Percentiles rank a stretch among this genome's conserved stretches.
These are phyloP conservation scores for Geosiphon pyriformis DNA, from an alignment of 192 early-diverging fungal genomes.

Conservation along the genomic window DNA sequence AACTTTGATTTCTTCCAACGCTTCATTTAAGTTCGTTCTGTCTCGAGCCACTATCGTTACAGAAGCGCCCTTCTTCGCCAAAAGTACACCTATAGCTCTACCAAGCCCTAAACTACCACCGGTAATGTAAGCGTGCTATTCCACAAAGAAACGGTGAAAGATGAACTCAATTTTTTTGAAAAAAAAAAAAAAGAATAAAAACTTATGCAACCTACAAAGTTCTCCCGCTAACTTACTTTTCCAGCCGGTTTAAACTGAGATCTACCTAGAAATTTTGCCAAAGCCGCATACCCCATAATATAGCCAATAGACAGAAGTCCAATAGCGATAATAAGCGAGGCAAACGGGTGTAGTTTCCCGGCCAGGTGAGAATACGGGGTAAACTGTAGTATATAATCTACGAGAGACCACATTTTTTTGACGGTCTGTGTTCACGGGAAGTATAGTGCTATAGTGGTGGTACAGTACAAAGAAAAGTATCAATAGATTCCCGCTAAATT, in stretches of 20 bases:
- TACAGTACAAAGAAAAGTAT: too few relatives aligned
- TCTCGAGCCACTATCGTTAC: slow-evolving; percentile 63
- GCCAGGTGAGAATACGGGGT: slow-evolving; percentile 17
- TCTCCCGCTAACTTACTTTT: slow-evolving; percentile 5
- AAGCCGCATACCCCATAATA: background rate
- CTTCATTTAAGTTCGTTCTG: slow-evolving; percentile 39
- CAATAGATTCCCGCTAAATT: too few relatives aligned
- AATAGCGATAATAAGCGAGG: slow-evolving; percentile 22
- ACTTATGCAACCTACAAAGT: background rate
- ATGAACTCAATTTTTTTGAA: background rate
- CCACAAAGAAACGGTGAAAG: background rate
- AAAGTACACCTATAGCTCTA: slow-evolving; percentile 53
- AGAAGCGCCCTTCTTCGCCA: slow-evolving; percentile 63
- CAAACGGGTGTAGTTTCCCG: slow-evolving; percentile 27
- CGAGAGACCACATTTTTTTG: slow-evolving; percentile 25
- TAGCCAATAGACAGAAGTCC: background rate
- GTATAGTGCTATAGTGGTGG: background rate
- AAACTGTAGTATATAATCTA: slow-evolving; percentile 30
- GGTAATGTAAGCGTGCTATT: slow-evolving; percentile 64
- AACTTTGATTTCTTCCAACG: slow-evolving; percentile 34
- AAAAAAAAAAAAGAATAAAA: background rate
- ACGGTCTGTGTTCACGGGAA: background rate
- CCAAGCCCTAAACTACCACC: slow-evolving; percentile 74
- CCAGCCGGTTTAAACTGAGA: slow-evolving; percentile 8
- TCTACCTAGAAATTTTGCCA: background rate